phyloP scores from a whole-genome alignment of 441 rosid genomes.

The Gossypium davidsonii region DNA sequence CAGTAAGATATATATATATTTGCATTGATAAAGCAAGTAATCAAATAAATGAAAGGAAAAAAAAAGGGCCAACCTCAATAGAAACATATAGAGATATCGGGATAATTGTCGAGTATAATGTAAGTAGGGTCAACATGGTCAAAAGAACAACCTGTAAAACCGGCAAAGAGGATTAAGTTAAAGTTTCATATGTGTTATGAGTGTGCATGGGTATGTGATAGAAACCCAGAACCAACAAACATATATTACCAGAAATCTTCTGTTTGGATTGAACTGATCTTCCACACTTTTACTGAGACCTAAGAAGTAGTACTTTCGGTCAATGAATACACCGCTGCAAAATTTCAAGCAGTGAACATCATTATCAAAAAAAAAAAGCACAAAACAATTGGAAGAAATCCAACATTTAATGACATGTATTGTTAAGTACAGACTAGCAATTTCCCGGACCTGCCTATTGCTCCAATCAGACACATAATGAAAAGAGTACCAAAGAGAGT shows the following conservation, averaged over 20 bases:
- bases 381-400: neutral
- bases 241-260: constrained; percentile 52
- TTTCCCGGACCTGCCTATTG: constrained; percentile 74
- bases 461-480: constrained; percentile 78
- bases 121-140: constrained; percentile 83
- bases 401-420: neutral
- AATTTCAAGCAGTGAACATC: constrained; percentile 20
- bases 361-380: constrained; percentile 2
- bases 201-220: neutral
- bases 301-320: constrained; percentile 61
- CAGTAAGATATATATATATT: constrained; percentile 2
- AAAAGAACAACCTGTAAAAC: constrained; percentile 64
- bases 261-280: constrained; percentile 60
- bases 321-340: constrained; percentile 81
- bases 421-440: neutral
- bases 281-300: constrained; percentile 46
- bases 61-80: constrained; percentile 65
- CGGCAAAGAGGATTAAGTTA: constrained; percentile 16
- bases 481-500: constrained; percentile 80
- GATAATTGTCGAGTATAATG: constrained; percentile 90
- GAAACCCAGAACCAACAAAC: constrained; percentile 3
- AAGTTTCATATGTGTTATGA: neutral
- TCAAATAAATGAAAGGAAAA: constrained; percentile 6
- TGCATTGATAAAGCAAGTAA: constrained; percentile 9
- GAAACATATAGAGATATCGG: constrained; percentile 97